Conservation (phyloP, 2,329 filamentous ascomycete genomes). For the Mariannaea sp. region DNA sequence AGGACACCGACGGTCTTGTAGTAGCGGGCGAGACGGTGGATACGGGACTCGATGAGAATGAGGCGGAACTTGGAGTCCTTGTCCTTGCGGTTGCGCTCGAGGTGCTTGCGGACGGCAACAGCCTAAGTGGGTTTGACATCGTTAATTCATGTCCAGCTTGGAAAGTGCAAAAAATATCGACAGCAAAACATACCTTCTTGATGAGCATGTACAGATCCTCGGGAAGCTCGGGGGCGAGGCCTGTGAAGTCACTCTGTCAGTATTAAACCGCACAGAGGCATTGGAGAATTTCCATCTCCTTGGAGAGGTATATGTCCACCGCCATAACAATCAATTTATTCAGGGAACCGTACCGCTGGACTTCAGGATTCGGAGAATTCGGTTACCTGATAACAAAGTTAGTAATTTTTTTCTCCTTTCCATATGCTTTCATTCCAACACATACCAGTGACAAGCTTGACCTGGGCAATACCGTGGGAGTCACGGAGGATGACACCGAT, state of each 20-base stretch:
- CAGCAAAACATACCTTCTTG: slow-evolving; percentile 79
- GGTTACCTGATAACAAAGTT: slow-evolving; percentile 76
- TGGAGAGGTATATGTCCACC: slow-evolving; percentile 37
- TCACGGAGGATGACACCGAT: slow-evolving; percentile 99
- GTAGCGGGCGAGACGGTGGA: slow-evolving; percentile 99
- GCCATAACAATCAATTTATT: slow-evolving; percentile 36
- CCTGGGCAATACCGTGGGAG: slow-evolving; percentile 96
- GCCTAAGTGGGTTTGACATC: slow-evolving; percentile 59
- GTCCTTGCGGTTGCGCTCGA: slow-evolving; percentile 99
- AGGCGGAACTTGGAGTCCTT: slow-evolving; percentile 99
- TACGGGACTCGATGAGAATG: slow-evolving; percentile 99
- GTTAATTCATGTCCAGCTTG: slow-evolving; percentile 5
- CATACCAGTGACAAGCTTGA: slow-evolving; percentile 96
- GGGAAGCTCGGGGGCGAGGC: slow-evolving; percentile 97
- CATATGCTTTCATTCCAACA: slow-evolving; percentile 25
- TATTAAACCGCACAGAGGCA: slow-evolving; percentile 88
- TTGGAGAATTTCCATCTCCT: slow-evolving; percentile 39
- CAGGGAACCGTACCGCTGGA: slow-evolving; percentile 79
- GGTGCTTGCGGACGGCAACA: slow-evolving; percentile 99
- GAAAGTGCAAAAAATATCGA: too few species aligned
- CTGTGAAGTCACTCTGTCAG: slow-evolving; percentile 90
- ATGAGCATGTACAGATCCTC: slow-evolving; percentile 99
- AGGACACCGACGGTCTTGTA: slow-evolving; percentile 93
- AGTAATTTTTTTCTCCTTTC: slow-evolving; percentile 37
- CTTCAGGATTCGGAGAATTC: slow-evolving; percentile 99